Base-by-base conservation (phyloP, 257 asterid genomes). In the Verbena officinalis region DNA sequence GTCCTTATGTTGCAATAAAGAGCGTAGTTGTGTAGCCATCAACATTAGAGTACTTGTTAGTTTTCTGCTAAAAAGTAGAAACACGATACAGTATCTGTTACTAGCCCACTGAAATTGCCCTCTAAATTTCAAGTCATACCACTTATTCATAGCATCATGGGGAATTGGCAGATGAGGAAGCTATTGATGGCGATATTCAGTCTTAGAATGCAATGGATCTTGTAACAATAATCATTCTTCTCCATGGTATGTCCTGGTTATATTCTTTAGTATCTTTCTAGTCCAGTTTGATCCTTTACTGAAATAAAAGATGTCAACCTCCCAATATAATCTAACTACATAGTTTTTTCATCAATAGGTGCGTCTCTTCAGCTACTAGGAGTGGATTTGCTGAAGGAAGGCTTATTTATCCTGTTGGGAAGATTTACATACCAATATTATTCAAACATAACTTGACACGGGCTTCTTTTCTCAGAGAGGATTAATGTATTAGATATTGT, bases 131-230 rank as follows among this genome's bases (percentile, higher is more conserved):
- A 49, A 77, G 72, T 62, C 54, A 68, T 69, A 48, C 68, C 14
- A 78, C 87, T 78, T 53, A 74, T 70, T 53, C 66, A 55, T 60
- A 69, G 66, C 75, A 73, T 80, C 79, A 73, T 80, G 80, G 84
- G 80, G 67, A 74, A 77, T 78, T 84, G 86, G 81, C 96, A 86
- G 96, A 86, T 82, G 79, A 84, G 87, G 92, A 75, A 84, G 91
- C 87, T 68, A 73, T 64, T 69, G 83, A 72, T 70, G 89, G 72
- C 71, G 75, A 79, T 69, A 64, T 62, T 77, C 82, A 74, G 68
- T 75, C 68, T 60, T 83, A 83, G 82, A 72, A 54, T 78, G 80
- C 76, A 71, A 43, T 71, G 64, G 73, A 74, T 79, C 73, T 74
- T 77, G 81, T 73, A 59, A 55, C 73, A 67, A 73, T 72, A 49